Conservation (phyloP, 225 moss, liverwort and hornwort species). For the Bryoerythrophyllum caledonicum region DNA sequence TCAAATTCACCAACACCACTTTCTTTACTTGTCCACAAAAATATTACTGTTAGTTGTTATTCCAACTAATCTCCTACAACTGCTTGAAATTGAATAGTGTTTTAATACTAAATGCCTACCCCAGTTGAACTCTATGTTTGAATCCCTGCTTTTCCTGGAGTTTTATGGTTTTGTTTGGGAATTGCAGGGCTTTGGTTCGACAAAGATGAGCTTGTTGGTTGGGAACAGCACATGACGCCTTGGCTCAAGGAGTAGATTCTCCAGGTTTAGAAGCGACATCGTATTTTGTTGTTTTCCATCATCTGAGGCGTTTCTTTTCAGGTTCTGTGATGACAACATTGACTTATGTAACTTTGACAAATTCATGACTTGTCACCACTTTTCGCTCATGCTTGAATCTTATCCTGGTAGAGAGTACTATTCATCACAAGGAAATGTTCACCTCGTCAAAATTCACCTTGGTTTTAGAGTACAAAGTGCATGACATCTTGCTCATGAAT, state of each 20-base stretch:
- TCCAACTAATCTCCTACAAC: too few species aligned
- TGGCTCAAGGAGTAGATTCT: constrained; percentile 69
- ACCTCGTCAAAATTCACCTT: too few species aligned
- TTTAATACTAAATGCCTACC: too few species aligned
- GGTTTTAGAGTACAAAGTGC: neutral
- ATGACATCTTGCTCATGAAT: neutral
- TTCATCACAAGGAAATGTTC: too few species aligned
- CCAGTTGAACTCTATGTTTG: too few species aligned
- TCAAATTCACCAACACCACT: too few species aligned
- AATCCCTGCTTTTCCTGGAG: neutral
- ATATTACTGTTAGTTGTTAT: too few species aligned
- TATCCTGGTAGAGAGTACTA: too few species aligned
- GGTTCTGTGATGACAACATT: constrained; percentile 24
- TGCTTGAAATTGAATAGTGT: too few species aligned
- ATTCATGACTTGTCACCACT: neutral
- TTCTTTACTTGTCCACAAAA: too few species aligned
- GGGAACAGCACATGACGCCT: constrained; percentile 74
- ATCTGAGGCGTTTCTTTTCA: constrained; percentile 6
- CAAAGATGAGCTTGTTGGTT: constrained; percentile 73
- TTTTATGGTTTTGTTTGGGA: neutral
- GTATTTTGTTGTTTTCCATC: neutral
- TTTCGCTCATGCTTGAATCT: too few species aligned
- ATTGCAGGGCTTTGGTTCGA: constrained; percentile 82
- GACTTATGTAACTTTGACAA: neutral
- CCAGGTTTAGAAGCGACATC: neutral